Percentiles rank a stretch among this genome's conserved stretches.
phyloP scores from a whole-genome alignment of 2,329 filamentous ascomycete species.

The Fusarium veterinarium region DNA sequence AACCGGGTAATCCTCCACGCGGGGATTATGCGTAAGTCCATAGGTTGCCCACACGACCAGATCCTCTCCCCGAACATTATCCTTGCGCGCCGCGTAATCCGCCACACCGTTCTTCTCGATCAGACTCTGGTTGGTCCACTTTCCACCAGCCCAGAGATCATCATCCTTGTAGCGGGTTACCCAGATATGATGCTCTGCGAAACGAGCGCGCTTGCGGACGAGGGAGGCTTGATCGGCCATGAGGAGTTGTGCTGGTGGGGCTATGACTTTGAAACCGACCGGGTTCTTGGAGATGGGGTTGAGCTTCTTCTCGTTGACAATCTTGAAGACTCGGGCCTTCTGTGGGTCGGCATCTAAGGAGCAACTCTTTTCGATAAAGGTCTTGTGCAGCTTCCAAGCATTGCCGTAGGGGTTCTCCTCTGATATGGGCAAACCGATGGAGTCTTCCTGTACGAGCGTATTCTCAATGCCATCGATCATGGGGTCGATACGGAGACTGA shows the following conservation, averaged over 20 bases:
- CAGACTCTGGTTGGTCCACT: slow-evolving; percentile 57
- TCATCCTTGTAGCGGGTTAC: slow-evolving; percentile 57
- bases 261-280: slow-evolving; percentile 62
- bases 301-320: slow-evolving; percentile 58
- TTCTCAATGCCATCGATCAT: slow-evolving; percentile 63
- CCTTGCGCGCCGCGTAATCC: slow-evolving; percentile 55
- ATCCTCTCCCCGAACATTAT: slow-evolving; percentile 61
- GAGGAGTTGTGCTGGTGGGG: slow-evolving; percentile 58
- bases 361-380: slow-evolving; percentile 56
- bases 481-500: slow-evolving; percentile 72
- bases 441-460: slow-evolving; percentile 61
- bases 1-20: slow-evolving; percentile 75
- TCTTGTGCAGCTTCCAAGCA: slow-evolving; percentile 65
- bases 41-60: slow-evolving; percentile 68
- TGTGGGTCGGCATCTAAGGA: slow-evolving; percentile 65
- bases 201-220: slow-evolving; percentile 54
- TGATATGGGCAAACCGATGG: slow-evolving; percentile 49
- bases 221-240: slow-evolving; percentile 55
- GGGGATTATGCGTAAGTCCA: slow-evolving; percentile 73
- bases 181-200: slow-evolving; percentile 58
- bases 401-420: slow-evolving; percentile 71
- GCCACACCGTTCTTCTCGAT: slow-evolving; percentile 49
- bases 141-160: slow-evolving; percentile 58
- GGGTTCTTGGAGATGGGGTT: slow-evolving; percentile 61
- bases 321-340: slow-evolving; percentile 61